A percentile compares a stretch with the other conserved stretches of the same genome.
Evolutionary conservation across 2,329 filamentous ascomycete genomes (phyloP).

Genomic region (Furcasterigmium sp.): DNA sequence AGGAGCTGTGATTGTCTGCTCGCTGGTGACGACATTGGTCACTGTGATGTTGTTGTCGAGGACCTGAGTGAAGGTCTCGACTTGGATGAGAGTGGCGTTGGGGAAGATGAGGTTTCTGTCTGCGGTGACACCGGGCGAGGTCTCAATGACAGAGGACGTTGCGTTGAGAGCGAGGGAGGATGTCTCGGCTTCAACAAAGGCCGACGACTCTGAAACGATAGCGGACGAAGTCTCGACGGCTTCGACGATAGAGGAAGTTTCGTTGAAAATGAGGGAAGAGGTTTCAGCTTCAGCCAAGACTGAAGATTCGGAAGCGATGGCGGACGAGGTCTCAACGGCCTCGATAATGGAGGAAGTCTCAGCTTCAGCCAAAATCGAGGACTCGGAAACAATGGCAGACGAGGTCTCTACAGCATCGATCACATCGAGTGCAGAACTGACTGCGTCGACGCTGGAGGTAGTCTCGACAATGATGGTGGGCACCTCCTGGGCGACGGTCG

Average conservation of each 20-base stretch:
- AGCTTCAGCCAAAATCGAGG: neutral
- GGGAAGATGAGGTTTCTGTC: conserved; percentile 8
- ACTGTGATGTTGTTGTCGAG: conserved; percentile 6
- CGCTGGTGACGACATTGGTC: conserved; percentile 10
- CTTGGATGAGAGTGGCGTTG: conserved; percentile 5
- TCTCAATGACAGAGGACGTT: neutral
- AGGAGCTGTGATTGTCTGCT: conserved; percentile 5
- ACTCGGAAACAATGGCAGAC: neutral
- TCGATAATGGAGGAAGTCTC: neutral
- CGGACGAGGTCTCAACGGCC: neutral
- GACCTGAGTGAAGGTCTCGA: conserved; percentile 1
- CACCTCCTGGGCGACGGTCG: neutral
- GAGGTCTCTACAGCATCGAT: neutral
- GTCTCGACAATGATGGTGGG: neutral
- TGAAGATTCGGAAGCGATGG: neutral
- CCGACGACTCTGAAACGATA: neutral
- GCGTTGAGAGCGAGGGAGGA: neutral
- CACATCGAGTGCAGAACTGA: neutral
- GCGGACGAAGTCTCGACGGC: conserved; percentile 2
- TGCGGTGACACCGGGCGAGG: neutral
- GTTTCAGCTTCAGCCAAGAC: neutral
- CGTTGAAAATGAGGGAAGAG: neutral
- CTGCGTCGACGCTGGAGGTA: neutral
- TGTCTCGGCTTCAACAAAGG: neutral
- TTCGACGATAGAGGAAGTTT: neutral